Evolutionary conservation across 2,329 filamentous ascomycete genomes (phyloP).

Genomic region (Botryotinia narcissicola): DNA sequence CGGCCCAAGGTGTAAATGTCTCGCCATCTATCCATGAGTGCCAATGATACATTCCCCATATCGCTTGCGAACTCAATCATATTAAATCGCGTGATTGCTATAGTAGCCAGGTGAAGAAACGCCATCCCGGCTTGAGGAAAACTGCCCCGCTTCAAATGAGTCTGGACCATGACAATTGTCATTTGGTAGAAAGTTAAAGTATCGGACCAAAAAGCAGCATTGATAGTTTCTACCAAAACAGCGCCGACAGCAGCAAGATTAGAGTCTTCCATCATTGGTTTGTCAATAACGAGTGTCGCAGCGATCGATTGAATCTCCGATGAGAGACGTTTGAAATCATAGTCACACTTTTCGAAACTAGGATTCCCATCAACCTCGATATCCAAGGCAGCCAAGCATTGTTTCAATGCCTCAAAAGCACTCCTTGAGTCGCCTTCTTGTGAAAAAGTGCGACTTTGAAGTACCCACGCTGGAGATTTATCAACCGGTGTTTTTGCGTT

Average conservation of each 20-base stretch:
- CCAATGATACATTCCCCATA: conserved; percentile 60
- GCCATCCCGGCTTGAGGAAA: conserved; percentile 68
- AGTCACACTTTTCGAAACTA: conserved; percentile 74
- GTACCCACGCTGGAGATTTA: conserved; percentile 78
- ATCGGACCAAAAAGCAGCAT: conserved; percentile 72
- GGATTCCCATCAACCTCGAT: conserved; percentile 63
- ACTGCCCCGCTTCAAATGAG: conserved; percentile 61
- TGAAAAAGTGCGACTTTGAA: conserved; percentile 76
- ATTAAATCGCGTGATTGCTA: conserved; percentile 67
- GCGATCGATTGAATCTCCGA: conserved; percentile 59
- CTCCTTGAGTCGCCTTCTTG: conserved; percentile 68
- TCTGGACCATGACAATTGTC: conserved; percentile 62
- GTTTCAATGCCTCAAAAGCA: conserved; percentile 68
- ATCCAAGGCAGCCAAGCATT: conserved; percentile 68
- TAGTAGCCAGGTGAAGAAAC: conserved; percentile 66
- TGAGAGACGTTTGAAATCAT: conserved; percentile 65
- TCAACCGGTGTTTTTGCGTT: conserved; percentile 71
- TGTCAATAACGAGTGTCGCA: conserved; percentile 46
- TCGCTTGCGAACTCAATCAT: conserved; percentile 67
- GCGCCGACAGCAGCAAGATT: conserved; percentile 63
- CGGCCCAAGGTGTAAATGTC: conserved; percentile 66
- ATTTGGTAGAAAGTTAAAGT: conserved; percentile 70
- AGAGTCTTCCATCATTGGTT: conserved; percentile 48
- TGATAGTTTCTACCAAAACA: conserved; percentile 67
- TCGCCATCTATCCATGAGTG: conserved; percentile 60